Base-by-base conservation (phyloP, 169 alveolate genomes). In the Theileria luwenshuni region DNA sequence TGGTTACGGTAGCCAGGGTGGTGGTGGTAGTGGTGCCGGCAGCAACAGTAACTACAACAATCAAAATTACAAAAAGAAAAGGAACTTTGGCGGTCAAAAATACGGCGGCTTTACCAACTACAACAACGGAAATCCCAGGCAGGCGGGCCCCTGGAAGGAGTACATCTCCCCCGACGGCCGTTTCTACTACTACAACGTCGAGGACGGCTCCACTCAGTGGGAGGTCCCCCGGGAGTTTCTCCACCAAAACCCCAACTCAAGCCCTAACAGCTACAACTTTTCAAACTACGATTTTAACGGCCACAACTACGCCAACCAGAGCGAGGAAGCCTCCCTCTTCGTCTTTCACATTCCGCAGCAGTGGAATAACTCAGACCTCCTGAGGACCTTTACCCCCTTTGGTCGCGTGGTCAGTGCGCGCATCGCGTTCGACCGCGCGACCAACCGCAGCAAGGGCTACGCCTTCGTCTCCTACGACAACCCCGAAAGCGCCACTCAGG, bases 261-360 rank as follows among this genome's bases (percentile, higher is more conserved):
- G 75, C 59, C 58, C 72, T 62, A 54, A 43, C 51, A 23, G 54
- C 32, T 15, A 17, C 54, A 23, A 23, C 28, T 43, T 25, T 25
- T 25, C 23, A 32, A 21, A 32, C 33, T 23, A 33, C 43, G 48
- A 68, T 35, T n/a, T 23, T 35, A 32, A 21, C 72, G 32, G 32
- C 47, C 32, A 43, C 28, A 71, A 64, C 28, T 13, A n/a, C 81
- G 42, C 45, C 42, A 21, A 15, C 65, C 19, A n/a, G 32, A 56
- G 19, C 38, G 38, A 56, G 21, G 38, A 25, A 15, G n/a, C 62
- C 33, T 56, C 38, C 19, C 81, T 95, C n/a, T 95, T 95, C 79
- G 90, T 95, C 51, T 95, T 95, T 86, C 97, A 95, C 89, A 88
- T 95, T 25, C 98, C 98, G 21, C 86, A 86, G 60, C 96, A 94